Conservation (phyloP, 2,329 filamentous ascomycete species). For the Colletotrichum abscissum region DNA sequence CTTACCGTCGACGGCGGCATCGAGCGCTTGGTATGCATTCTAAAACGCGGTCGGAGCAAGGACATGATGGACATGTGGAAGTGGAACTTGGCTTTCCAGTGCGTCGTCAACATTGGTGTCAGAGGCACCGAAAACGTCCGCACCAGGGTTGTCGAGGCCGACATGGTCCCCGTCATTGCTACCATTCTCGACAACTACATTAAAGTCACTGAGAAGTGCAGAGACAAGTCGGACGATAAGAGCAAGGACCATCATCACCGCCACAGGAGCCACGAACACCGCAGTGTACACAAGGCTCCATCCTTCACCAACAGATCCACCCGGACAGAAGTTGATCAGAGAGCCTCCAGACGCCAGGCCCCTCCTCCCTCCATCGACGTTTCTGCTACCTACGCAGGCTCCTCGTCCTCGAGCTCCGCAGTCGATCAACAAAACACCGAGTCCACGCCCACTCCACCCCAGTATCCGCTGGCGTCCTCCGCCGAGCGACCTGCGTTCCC, state of each 20-base stretch:
- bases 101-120: constrained; percentile 98
- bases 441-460: constrained; percentile 66
- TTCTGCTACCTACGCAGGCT: constrained; percentile 54
- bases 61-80: constrained; percentile 99
- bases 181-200: constrained; percentile 99
- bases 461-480: constrained; percentile 76
- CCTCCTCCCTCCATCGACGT: constrained; percentile 78
- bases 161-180: constrained; percentile 98
- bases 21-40: constrained; percentile 94
- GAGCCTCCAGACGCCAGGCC: constrained; percentile 78
- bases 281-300: constrained; percentile 59
- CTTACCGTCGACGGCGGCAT: constrained; percentile 98
- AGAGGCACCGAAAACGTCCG: constrained; percentile 93
- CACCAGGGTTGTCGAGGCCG: constrained; percentile 95
- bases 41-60: constrained; percentile 96
- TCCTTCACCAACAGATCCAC: constrained; percentile 65
- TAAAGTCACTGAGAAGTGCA: constrained; percentile 92
- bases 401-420: constrained; percentile 51
- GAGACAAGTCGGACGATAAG: constrained; percentile 89
- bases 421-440: constrained; percentile 59
- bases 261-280: constrained; percentile 62
- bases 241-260: constrained; percentile 69
- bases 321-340: constrained; percentile 68
- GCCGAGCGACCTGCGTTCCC: constrained; percentile 76
- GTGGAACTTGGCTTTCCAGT: constrained; percentile 99